These are phyloP conservation scores for Backusella parvicylindrica DNA, from an alignment of 192 early-diverging fungal genomes.

Conservation along the genomic window DNA sequence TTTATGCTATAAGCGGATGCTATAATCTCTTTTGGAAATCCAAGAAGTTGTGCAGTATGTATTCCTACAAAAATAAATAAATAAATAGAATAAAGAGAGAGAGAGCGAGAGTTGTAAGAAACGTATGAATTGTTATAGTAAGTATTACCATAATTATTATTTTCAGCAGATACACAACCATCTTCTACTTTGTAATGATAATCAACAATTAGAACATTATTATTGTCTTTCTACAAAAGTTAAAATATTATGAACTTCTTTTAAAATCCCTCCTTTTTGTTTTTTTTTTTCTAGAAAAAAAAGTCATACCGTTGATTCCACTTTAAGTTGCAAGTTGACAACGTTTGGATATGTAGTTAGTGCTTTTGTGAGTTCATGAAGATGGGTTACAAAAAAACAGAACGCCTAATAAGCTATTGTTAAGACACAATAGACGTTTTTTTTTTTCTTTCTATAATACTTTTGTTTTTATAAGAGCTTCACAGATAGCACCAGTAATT, in stretches of 20 bases:
- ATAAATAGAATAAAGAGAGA: background rate
- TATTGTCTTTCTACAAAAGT: conserved; percentile 1
- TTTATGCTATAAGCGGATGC: background rate
- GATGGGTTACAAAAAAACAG: conserved; percentile 72
- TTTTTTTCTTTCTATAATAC: conserved; percentile 38
- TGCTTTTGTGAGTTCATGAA: conserved; percentile 62
- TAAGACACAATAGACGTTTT: background rate
- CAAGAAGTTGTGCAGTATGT: background rate
- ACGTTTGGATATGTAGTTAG: conserved; percentile 47
- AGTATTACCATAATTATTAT: conserved; percentile 37
- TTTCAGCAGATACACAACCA: conserved; percentile 40
- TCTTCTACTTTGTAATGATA: conserved; percentile 46
- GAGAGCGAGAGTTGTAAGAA: background rate
- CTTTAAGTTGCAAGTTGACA: conserved; percentile 55
- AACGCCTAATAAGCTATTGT: background rate
- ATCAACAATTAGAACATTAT: conserved; percentile 22
- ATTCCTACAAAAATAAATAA: background rate
- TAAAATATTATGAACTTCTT: background rate
- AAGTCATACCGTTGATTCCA: conserved; percentile 27
- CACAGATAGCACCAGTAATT: conserved; percentile 67
- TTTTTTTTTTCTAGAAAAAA: background rate
- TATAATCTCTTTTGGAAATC: conserved; percentile 1
- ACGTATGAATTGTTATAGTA: background rate
- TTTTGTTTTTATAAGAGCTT: conserved; percentile 56
- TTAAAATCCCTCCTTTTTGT: too few species aligned